phyloP scores from a whole-genome alignment of 1,139 yeast genomes.

The Magnusiomyces ingens region DNA sequence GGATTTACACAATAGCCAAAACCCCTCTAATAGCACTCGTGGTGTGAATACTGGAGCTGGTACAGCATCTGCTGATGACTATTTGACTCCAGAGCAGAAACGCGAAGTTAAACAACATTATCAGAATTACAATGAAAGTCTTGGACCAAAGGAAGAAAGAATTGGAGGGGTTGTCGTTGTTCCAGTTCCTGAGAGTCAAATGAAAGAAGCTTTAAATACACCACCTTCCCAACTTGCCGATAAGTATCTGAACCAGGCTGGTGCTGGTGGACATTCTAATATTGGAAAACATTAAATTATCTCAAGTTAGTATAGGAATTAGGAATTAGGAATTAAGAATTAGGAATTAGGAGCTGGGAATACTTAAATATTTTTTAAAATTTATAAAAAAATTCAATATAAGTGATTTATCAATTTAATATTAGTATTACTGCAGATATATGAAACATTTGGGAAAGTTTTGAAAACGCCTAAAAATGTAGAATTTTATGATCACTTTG shows the following conservation, averaged over 20 bases:
- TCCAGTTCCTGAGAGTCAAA: constrained; percentile 10
- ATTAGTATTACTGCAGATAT: no score
- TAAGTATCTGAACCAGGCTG: constrained; percentile 1
- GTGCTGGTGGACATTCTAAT: not conserved
- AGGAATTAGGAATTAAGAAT: not conserved
- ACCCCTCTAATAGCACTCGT: no score
- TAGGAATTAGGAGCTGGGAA: not conserved
- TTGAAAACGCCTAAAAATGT: no score
- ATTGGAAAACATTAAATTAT: not conserved
- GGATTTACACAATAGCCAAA: no score
- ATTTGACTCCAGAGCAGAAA: constrained; percentile 13
- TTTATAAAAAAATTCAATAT: no score
- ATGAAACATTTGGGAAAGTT: no score
- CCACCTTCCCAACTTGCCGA: constrained; percentile 35
- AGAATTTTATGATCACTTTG: no score
- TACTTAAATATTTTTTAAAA: no score
- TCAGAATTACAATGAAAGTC: constrained; percentile 7
- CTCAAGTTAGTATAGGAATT: not conserved
- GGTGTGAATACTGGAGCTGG: no score
- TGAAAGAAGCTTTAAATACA: constrained; percentile 5
- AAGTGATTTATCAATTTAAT: no score
- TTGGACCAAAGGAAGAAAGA: constrained; percentile 11
- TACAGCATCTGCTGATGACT: constrained; percentile 5
- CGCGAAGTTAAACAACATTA: constrained; percentile 10
- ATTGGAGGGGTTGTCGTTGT: constrained; percentile 13